Evolutionary conservation across 352 stramenopile genomes (phyloP).

Genomic region (Globisporangium heterothallicum): DNA sequence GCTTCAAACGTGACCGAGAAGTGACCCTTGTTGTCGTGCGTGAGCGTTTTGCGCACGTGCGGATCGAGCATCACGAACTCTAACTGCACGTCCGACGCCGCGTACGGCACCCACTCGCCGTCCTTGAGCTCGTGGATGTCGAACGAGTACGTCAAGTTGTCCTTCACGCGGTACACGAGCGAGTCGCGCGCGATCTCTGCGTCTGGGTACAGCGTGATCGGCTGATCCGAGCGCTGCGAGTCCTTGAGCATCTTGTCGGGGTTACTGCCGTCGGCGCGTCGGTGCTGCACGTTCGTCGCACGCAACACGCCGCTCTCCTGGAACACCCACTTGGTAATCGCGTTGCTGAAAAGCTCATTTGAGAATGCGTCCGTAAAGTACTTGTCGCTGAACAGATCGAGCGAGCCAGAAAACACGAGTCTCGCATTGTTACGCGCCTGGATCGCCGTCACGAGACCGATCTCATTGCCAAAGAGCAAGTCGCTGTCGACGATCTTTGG

Average conservation of each 20-base stretch:
- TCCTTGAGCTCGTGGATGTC: slow-evolving; percentile 85
- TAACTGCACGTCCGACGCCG: slow-evolving; percentile 85
- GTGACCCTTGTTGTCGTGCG: slow-evolving; percentile 58
- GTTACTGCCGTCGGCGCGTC: slow-evolving; percentile 69
- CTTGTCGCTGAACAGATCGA: slow-evolving; percentile 87
- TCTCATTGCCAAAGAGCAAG: slow-evolving; percentile 66
- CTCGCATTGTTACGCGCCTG: slow-evolving; percentile 90
- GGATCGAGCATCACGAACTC: slow-evolving; percentile 95
- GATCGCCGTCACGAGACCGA: slow-evolving; percentile 78
- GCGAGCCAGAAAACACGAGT: slow-evolving; percentile 80
- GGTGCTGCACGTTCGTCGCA: slow-evolving; percentile 84
- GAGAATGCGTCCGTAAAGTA: slow-evolving; percentile 68
- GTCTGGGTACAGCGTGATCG: slow-evolving; percentile 88
- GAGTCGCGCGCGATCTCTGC: slow-evolving; percentile 36
- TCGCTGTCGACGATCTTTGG: slow-evolving; percentile 52
- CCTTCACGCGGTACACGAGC: slow-evolving; percentile 92
- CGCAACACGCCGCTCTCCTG: slow-evolving; percentile 84
- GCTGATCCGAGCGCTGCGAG: slow-evolving; percentile 78
- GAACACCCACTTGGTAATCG: slow-evolving; percentile 82
- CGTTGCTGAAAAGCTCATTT: slow-evolving; percentile 73
- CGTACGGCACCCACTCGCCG: slow-evolving; percentile 73
- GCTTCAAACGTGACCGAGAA: slow-evolving; percentile 85
- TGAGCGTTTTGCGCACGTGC: slow-evolving; percentile 86
- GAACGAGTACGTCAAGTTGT: slow-evolving; percentile 91
- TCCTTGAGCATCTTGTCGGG: slow-evolving; percentile 90